Evolutionary conservation across 139 green algal genomes (phyloP).

Genomic region (Klebsormidium nitens): DNA sequence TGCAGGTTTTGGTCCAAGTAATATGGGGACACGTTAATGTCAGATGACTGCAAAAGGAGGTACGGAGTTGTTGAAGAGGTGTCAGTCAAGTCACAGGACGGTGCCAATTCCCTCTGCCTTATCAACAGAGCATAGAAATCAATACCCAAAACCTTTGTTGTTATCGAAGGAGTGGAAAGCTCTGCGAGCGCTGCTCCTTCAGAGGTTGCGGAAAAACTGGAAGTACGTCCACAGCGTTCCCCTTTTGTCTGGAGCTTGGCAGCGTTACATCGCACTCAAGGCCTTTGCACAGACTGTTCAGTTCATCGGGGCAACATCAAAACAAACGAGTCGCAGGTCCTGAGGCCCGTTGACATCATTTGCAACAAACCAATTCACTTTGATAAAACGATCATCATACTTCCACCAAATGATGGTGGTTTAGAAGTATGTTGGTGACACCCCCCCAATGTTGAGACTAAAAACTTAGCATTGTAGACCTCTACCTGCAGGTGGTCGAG

Average conservation of each 20-base stretch:
- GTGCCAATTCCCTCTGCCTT: not conserved
- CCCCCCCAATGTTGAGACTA: not conserved
- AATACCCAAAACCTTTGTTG: conserved; percentile 9
- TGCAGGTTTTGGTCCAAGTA: conserved; percentile 39
- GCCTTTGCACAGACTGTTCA: not conserved
- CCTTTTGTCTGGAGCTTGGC: too few relatives aligned
- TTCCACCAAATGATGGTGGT: not conserved
- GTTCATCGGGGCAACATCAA: not conserved
- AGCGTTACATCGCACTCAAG: too few relatives aligned
- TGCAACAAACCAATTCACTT: not conserved
- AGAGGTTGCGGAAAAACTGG: too few relatives aligned
- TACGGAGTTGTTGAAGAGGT: not conserved
- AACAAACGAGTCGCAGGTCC: not conserved
- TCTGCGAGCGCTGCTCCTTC: not conserved
- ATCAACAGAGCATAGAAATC: not conserved
- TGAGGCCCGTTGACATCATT: not conserved
- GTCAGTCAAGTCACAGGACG: not conserved
- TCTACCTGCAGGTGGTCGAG: conserved; percentile 48
- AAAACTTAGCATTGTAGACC: not conserved
- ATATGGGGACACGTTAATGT: conserved; percentile 37
- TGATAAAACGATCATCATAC: not conserved
- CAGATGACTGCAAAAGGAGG: not conserved
- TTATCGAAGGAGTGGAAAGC: not conserved
- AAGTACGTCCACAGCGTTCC: too few relatives aligned
- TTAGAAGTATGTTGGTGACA: not conserved